Conservation (phyloP, 805 yeast genomes). For the Nakazawaea wickerhamii region DNA sequence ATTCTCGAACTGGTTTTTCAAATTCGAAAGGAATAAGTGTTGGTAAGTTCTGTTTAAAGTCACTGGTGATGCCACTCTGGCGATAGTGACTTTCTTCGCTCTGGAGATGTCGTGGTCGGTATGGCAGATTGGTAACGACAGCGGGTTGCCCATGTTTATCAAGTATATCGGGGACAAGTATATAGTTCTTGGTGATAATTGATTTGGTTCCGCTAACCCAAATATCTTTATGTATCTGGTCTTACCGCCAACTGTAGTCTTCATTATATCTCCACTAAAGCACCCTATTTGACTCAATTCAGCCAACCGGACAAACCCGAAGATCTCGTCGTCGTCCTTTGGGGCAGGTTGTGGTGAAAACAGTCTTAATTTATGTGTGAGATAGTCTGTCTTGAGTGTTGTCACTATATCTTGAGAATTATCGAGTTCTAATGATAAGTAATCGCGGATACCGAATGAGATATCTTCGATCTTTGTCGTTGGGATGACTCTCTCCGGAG, state of each 20-base stretch:
- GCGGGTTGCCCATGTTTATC: conserved; percentile 39
- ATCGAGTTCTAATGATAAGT: conserved; percentile 10
- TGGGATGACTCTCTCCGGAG: conserved; percentile 8
- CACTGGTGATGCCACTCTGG: conserved; percentile 63
- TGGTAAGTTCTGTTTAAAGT: conserved; percentile 63
- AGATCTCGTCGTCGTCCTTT: conserved; percentile 40
- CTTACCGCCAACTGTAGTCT: conserved; percentile 18
- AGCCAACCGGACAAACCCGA: conserved; percentile 39
- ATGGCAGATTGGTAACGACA: conserved; percentile 17
- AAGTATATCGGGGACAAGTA: conserved; percentile 61
- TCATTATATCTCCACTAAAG: conserved; percentile 64
- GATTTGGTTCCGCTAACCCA: conserved; percentile 62
- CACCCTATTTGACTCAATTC: conserved; percentile 54
- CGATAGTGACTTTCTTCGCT: conserved; percentile 60
- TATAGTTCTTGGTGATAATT: conserved; percentile 31
- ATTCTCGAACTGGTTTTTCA: conserved; percentile 57
- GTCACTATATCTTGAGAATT: not conserved
- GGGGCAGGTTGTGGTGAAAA: conserved; percentile 22
- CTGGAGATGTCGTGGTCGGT: conserved; percentile 19
- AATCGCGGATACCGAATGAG: conserved; percentile 16
- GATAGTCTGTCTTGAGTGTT: not conserved
- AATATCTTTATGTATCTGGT: conserved; percentile 37
- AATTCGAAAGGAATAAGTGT: conserved; percentile 51
- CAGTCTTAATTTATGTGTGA: not conserved
- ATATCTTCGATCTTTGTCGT: conserved; percentile 12